Base-by-base conservation (phyloP, 805 yeast genomes). In the Wickerhamiella sergipiensis region DNA sequence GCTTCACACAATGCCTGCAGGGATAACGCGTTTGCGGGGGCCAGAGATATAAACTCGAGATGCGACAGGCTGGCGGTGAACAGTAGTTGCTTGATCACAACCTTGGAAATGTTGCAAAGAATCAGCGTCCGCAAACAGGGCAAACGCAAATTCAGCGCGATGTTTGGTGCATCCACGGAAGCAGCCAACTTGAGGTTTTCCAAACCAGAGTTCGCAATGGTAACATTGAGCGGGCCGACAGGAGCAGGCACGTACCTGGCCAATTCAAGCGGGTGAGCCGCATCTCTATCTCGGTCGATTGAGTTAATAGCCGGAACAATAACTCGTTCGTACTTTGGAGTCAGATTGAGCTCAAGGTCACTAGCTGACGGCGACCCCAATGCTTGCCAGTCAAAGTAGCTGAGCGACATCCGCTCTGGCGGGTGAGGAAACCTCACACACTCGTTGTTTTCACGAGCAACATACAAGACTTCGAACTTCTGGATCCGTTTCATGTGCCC, bases 31-130 rank as follows among this genome's bases (percentile, higher is more conserved):
- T 58, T 53, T 10, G 49, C 57, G 1, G 61, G 61, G 7, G 56
- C 59, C 6, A 57, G 24, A 13, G 58, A 51, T 13, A 57, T 24
- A 33, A 57, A 56, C 51, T 56, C 61, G 15, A 46, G 43, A 2
- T 6, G 26, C 9, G n/a, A 5, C 19, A 19, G 40, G 43, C 52
- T 24, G 10, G 45, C 31, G 10, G 19, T 23, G 17, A 40, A 49
- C 3, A 55, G 17, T 2, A 55, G 45, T 3, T 40, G 23, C 10
- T 52, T 39, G 7, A 53, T 52, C 1, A 54, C 50, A n/a, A 42
- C 31, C 13, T 57, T 53, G 18, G 57, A 51, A 12, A 55, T 44
- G 36, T 56, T 55, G 50, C 57, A 53, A 33, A 57, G 42, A 8
- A 57, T 46, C 24, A 57, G 43, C 24, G 50, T 55, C 18, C 47